Evolutionary conservation across 2,329 filamentous ascomycete genomes (phyloP).

Genomic region (Capronia coronata): DNA sequence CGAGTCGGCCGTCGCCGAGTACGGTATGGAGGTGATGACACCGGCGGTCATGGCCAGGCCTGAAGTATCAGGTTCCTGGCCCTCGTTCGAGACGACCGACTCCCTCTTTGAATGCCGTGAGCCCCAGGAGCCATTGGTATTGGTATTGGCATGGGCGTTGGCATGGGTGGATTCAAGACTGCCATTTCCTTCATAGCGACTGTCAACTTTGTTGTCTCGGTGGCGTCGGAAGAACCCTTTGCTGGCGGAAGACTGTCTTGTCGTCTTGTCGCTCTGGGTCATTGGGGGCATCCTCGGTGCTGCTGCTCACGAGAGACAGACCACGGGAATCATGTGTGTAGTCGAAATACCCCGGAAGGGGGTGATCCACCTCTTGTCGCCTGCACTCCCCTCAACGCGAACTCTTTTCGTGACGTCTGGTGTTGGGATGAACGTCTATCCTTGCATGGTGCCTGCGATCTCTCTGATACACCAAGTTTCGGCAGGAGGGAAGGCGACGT

Average conservation of each 20-base stretch:
- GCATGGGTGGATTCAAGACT: slow-evolving; percentile 40
- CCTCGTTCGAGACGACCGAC: slow-evolving; percentile 65
- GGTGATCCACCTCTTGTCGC: slow-evolving; percentile 15
- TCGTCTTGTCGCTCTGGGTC: slow-evolving; percentile 67
- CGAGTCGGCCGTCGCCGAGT: slow-evolving; percentile 64
- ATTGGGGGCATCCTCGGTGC: slow-evolving; percentile 41
- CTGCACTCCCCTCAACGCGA: slow-evolving; percentile 13
- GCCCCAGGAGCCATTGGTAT: slow-evolving; percentile 59
- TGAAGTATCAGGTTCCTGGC: slow-evolving; percentile 52
- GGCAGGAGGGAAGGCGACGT: slow-evolving; percentile 5
- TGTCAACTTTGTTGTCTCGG: slow-evolving; percentile 69
- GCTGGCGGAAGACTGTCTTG: slow-evolving; percentile 72
- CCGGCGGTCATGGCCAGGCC: slow-evolving; percentile 70
- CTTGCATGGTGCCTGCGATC: slow-evolving; percentile 19
- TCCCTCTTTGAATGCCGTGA: slow-evolving; percentile 69
- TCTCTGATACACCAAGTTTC: slow-evolving; percentile 11
- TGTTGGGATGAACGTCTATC: slow-evolving; percentile 14
- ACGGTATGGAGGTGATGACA: slow-evolving; percentile 81
- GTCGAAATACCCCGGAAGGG: slow-evolving; percentile 13
- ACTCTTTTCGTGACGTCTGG: slow-evolving; percentile 11
- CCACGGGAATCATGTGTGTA: slow-evolving; percentile 22
- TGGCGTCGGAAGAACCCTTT: slow-evolving; percentile 83
- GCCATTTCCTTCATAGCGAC: slow-evolving; percentile 48
- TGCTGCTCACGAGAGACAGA: slow-evolving; percentile 4
- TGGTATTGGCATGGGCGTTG: slow-evolving; percentile 42